Evolutionary conservation across 805 yeast species (phyloP), one percentile per base, ranked within the genome.

Genomic region (Metschnikowia rubicola): DNA sequence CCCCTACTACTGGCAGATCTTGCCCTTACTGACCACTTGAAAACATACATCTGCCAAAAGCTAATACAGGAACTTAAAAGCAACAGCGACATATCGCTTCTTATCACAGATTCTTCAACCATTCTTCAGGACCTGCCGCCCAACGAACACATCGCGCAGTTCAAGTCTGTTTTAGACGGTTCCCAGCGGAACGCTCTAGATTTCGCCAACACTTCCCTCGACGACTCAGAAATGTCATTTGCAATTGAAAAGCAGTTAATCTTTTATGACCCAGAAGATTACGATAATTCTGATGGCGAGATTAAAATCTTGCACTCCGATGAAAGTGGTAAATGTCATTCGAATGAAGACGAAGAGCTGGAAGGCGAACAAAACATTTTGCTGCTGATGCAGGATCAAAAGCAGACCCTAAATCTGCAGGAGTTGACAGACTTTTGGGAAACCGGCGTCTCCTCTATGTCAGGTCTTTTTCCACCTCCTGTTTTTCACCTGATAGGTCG

Each of bases 1-100:
- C 50, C 69, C 6, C 51, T 69, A 13, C 46, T 61, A n/a, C 47
- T 57, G 10, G 61, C 67, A 44, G 70, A 67, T 35, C 52, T 51
- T n/a, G 51, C 55, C 10, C 54, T 68, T 11, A 37, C 63, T 4
- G 54, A 50, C 4, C 61, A 60, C 34, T 59, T 71, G 31, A 63
- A 60, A 35, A 35, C 47, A 8, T 71, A 70, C 42, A 64, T 68
- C 10, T 52, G 50, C 31, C 45, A 41, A 10, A 49, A 48, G 44
- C 57, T 63, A 29, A 37, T 48, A 11, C 36, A 40, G 5, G 60
- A 60, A 30, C 42, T 51, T 35, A 43, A 49, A 29, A 33, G 41
- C 37, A 51, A 45, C 32, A 37, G 48, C 11, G 54, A 54, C 29
- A 39, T 49, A 10, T 37, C 55, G n/a, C 15, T 35, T 12, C 53